phyloP scores from a whole-genome alignment of 2,329 filamentous ascomycete species.

The Ophiobolus disseminans region DNA sequence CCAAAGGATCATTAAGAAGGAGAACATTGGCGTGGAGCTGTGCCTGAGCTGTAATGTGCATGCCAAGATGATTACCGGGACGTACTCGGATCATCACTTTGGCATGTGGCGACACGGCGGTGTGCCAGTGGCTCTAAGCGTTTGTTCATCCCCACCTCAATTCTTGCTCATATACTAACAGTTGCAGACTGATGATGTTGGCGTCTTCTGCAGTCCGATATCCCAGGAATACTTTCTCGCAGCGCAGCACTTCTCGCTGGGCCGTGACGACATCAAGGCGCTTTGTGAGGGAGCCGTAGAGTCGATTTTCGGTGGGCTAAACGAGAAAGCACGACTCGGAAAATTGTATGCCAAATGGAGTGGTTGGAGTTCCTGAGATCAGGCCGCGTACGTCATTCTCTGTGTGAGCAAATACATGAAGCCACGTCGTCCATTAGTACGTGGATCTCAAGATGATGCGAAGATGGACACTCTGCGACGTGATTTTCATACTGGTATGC shows the following conservation, averaged over 20 bases:
- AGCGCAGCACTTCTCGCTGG: conserved; percentile 71
- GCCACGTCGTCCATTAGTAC: too few relatives aligned
- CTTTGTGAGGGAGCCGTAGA: conserved; percentile 69
- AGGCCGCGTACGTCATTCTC: too few relatives aligned
- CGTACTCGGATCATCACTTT: conserved; percentile 76
- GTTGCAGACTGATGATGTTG: conserved; percentile 79
- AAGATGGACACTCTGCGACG: too few relatives aligned
- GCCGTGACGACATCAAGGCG: conserved; percentile 54
- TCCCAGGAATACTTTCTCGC: conserved; percentile 80
- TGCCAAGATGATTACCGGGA: conserved; percentile 73
- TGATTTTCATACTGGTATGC: too few relatives aligned
- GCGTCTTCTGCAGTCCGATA: conserved; percentile 77
- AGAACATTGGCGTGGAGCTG: conserved; percentile 72
- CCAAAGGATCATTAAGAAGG: conserved; percentile 62
- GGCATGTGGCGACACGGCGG: conserved; percentile 70
- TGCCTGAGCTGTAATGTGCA: conserved; percentile 84
- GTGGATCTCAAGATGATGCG: too few relatives aligned
- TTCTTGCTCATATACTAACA: conserved; percentile 25
- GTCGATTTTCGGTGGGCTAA: conserved; percentile 70
- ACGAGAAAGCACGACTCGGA: conserved; percentile 65
- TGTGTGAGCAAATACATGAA: too few relatives aligned
- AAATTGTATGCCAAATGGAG: conserved; percentile 31
- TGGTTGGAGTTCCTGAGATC: conserved; percentile 12
- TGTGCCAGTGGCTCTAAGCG: conserved; percentile 67
- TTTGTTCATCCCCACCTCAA: too few relatives aligned